Evolutionary conservation across 1,284 basidiomycete species (phyloP), one percentile per base, ranked within the genome.

Genomic region (Tilletia caries): DNA sequence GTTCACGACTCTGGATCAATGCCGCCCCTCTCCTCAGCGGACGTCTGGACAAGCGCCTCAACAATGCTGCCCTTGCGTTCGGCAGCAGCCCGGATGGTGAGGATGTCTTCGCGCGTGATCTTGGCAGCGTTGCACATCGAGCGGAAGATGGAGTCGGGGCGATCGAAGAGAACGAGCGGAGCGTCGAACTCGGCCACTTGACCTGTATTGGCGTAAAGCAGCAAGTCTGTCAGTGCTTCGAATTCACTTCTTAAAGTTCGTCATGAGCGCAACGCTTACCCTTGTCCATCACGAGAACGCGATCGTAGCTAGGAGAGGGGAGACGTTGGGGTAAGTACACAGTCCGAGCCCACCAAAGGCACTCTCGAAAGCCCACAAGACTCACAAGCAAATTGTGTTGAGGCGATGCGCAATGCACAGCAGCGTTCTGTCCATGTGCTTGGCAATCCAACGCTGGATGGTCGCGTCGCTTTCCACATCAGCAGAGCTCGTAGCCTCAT

Each of bases 101-200:
- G 23, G n/a, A 80, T 75, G 58, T 80, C 79, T n/a, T 89, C 87
- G 43, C 89, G 78, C 27, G 87, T 86, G 72, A 93, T 86, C 71
- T 62, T 62, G 32, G 58, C 58, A 3, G 58, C 58, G 58, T 62
- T 87, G 74, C 91, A 92, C 85, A 92, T 88, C 13, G 85, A 85
- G 29, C 87, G 86, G 86, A 91, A 91, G 65, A 90, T 86, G 13
- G 90, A 87, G 3, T 85, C 79, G 32, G 84, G 85, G 0, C 69
- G 64, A 62, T 86, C 85, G 81, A 87, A 91, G 12, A 92, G 85
- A 25, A 85, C 85, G 34, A 87, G 77, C 0, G 91, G 91, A 0
- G 88, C 87, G 75, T 90, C 91, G 77, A 90, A 90, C 85, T 91
- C 90, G 43, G 87, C 88, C 67, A 92, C 87, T 25, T 83, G 84